phyloP scores from a whole-genome alignment of 495 filamentous ascomycete genomes.

The Chlorociboria aeruginascens region DNA sequence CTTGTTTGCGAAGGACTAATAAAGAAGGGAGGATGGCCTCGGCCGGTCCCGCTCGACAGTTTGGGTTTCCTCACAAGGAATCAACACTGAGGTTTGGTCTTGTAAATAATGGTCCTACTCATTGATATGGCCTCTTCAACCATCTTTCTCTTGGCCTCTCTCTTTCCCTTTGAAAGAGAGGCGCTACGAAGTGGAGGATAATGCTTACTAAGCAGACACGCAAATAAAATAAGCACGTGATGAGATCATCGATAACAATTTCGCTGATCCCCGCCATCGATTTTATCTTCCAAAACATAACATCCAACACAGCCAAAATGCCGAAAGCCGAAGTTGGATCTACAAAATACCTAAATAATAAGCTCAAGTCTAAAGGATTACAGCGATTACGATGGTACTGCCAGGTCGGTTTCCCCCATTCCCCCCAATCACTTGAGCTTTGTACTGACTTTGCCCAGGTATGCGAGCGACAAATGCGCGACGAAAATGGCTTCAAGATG shows the following conservation, averaged over 20 bases:
- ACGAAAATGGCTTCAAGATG: slow-evolving; percentile 67
- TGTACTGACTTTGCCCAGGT: slow-evolving; percentile 17
- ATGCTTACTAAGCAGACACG: no score
- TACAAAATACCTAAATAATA: slow-evolving; percentile 77
- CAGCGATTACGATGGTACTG: slow-evolving; percentile 82
- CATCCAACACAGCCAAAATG: slow-evolving; percentile 45
- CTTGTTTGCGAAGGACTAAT: no score
- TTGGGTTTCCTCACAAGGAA: no score
- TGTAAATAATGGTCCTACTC: no score
- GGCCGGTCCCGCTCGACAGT: no score
- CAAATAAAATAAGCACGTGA: slow-evolving; percentile 16
- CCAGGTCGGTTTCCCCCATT: slow-evolving; percentile 27
- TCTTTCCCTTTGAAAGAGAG: no score
- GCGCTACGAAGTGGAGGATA: no score
- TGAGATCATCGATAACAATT: not conserved
- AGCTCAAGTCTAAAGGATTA: slow-evolving; percentile 80
- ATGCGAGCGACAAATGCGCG: slow-evolving; percentile 48
- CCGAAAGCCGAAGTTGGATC: slow-evolving; percentile 82
- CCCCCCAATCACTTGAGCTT: not conserved
- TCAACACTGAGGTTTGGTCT: no score
- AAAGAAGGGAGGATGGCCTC: no score
- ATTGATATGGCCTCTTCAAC: no score
- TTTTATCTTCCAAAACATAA: not conserved
- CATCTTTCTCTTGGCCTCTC: no score
- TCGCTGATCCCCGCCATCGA: not conserved